phyloP scores from a whole-genome alignment of 2,329 filamentous ascomycete genomes.

The Colletotrichum sp. region DNA sequence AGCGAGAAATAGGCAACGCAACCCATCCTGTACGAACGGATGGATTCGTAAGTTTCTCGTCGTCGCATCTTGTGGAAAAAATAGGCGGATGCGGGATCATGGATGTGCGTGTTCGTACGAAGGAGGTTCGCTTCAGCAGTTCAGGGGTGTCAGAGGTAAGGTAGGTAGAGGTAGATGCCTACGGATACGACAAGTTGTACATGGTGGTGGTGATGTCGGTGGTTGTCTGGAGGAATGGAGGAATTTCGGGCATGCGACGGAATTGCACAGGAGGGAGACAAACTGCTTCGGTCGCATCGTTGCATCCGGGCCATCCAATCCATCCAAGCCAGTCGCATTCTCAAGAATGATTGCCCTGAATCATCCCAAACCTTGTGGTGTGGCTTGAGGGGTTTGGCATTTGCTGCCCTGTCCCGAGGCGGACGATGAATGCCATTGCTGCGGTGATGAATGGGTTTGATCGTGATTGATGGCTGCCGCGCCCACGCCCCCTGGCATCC shows the following conservation, averaged over 20 bases:
- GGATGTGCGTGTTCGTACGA: not conserved
- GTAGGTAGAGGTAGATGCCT: not conserved
- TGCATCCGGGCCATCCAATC: slow-evolving; percentile 14
- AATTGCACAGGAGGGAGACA: not conserved
- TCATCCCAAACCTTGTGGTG: slow-evolving; percentile 5
- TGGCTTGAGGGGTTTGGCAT: not conserved
- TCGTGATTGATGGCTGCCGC: not conserved
- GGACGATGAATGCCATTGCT: not conserved
- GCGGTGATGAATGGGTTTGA: not conserved
- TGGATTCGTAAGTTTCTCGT: not conserved
- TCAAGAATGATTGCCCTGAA: slow-evolving; percentile 8
- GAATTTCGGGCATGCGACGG: slow-evolving; percentile 12
- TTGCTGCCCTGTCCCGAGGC: not conserved
- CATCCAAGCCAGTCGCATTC: slow-evolving; percentile 14
- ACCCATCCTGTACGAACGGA: not conserved
- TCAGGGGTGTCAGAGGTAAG: not conserved
- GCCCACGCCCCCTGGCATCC: not conserved
- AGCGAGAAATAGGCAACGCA: not conserved
- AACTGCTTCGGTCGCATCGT: slow-evolving; percentile 6
- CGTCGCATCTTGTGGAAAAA: not conserved
- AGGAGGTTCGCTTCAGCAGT: not conserved
- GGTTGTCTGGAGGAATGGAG: slow-evolving; percentile 14
- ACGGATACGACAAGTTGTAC: not conserved
- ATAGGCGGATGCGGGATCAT: not conserved
- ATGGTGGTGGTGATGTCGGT: slow-evolving; percentile 1